A percentile compares a stretch with the other conserved stretches of the same genome.
These are phyloP conservation scores for Arachnomyces sp. DNA, from an alignment of 2,329 filamentous ascomycete species.

Conservation along the genomic window DNA sequence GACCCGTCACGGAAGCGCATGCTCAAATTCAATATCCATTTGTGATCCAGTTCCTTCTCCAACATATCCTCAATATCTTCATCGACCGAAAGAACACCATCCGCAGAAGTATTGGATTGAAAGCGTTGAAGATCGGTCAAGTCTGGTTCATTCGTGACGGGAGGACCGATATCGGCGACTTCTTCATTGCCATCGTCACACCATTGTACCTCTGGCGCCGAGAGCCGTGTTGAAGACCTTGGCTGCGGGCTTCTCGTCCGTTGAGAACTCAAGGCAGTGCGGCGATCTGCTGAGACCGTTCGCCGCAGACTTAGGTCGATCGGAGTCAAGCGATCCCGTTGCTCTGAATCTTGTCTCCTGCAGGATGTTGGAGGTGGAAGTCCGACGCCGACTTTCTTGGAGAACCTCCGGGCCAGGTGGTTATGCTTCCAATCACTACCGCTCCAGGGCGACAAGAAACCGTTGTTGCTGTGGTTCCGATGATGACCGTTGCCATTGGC, in stretches of 20 bases:
- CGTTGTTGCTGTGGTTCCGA: no score
- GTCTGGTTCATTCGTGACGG: background rate
- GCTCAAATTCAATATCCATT: conserved; percentile 94
- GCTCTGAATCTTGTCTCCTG: conserved; percentile 74
- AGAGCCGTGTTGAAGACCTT: conserved; percentile 29
- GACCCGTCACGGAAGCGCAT: conserved; percentile 97
- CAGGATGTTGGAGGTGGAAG: conserved; percentile 72
- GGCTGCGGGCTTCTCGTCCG: conserved; percentile 38
- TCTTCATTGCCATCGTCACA: conserved; percentile 20
- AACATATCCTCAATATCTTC: conserved; percentile 40
- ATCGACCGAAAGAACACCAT: conserved; percentile 37
- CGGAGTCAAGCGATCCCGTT: conserved; percentile 63
- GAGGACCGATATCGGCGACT: conserved; percentile 7
- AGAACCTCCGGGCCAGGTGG: conserved; percentile 24
- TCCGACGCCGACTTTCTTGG: conserved; percentile 60
- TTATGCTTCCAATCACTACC: no score
- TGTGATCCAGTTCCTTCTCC: conserved; percentile 72
- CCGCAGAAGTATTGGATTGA: conserved; percentile 37
- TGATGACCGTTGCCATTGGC: conserved; percentile 21
- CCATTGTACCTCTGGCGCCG: conserved; percentile 35
- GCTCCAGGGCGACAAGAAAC: no score
- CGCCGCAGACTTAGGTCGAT: conserved; percentile 57
- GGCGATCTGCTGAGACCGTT: conserved; percentile 54
- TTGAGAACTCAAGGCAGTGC: conserved; percentile 34
- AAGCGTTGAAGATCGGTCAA: conserved; percentile 19